Evolutionary conservation across 2,329 filamentous ascomycete genomes (phyloP), one percentile per base, ranked within the genome.

Genomic region (Periconia macrospinosa): DNA sequence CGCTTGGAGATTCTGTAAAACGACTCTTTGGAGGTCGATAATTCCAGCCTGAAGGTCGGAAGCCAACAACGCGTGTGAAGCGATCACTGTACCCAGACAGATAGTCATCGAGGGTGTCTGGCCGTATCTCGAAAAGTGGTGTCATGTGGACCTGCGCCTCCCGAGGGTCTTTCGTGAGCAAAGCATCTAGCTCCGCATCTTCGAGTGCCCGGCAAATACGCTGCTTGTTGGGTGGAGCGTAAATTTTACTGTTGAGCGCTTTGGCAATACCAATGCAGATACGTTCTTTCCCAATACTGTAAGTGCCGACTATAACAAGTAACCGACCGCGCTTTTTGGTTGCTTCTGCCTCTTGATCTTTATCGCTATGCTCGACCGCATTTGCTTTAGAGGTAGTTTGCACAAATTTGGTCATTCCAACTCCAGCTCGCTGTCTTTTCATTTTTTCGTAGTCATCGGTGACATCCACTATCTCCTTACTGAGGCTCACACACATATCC

Each of bases 91-190:
- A 90, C 35, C 84, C 81, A 63, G 88, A 85, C 6, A 97, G 83
- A 66, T 99, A 99, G 56, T 96, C 92, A 59, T 91, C 86, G 1
- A 99, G 81, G 0, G 93, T 96, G 61, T 97, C 92, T 33, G 92
- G 87, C 23, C 92, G 87, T 61, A 99, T 92, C 73, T 97, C 93
- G 81, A 94, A 94, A 10, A 99, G 81, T 65, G 90, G 92, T 64
- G 96, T 95, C 92, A 99, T 97, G 75, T 99, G 94, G 0, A 99
- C 92, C 73, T 97, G 93, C 0, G 94, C 94, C 64, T 91, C 90
- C 19, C 83, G 78, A 0, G 94, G 92, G 68, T 97, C 79, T 8
- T 82, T 81, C 0, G 94, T 99, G 65, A 99, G 83, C 3, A 91
- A 83, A 0, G 83, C 81, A 23, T 86, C 80, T 5, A 99, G 82